Percentiles rank a stretch among this genome's conserved stretches.
Conservation (phyloP, 2,329 filamentous ascomycete species). For the Calonectria pauciramosa region DNA sequence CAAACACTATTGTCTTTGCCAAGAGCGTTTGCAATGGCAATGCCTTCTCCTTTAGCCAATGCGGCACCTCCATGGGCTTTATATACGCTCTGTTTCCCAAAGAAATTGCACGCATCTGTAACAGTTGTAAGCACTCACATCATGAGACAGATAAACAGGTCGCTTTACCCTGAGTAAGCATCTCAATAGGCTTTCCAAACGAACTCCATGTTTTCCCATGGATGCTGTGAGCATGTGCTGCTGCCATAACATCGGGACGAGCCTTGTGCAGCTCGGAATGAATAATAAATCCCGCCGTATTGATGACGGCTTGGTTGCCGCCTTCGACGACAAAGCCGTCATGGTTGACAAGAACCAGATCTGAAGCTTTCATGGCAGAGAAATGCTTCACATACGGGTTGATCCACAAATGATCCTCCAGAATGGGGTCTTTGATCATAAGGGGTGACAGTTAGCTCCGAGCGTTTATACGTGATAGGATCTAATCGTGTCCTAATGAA, state of each 20-base stretch:
- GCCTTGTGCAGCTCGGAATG: slow-evolving; percentile 12
- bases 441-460: too few relatives aligned
- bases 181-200: slow-evolving; percentile 3
- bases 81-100: neutral
- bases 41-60: neutral
- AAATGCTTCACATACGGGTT: slow-evolving; percentile 60
- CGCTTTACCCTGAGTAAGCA: neutral
- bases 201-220: slow-evolving; percentile 1
- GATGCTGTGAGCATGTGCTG: neutral
- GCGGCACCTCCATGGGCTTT: neutral
- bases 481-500: too few relatives aligned
- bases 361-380: slow-evolving; percentile 12
- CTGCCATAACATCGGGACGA: slow-evolving; percentile 13
- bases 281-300: slow-evolving; percentile 12
- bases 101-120: neutral
- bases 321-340: slow-evolving; percentile 18
- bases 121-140: neutral
- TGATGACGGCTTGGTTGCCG: neutral
- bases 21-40: neutral
- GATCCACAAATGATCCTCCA: slow-evolving; percentile 74
- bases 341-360: slow-evolving; percentile 21
- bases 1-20: neutral
- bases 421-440: slow-evolving; percentile 61
- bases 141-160: neutral
- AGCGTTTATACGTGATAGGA: too few relatives aligned